Conservation (phyloP, 2,329 filamentous ascomycete genomes). For the Ceratocystis harringtonii region DNA sequence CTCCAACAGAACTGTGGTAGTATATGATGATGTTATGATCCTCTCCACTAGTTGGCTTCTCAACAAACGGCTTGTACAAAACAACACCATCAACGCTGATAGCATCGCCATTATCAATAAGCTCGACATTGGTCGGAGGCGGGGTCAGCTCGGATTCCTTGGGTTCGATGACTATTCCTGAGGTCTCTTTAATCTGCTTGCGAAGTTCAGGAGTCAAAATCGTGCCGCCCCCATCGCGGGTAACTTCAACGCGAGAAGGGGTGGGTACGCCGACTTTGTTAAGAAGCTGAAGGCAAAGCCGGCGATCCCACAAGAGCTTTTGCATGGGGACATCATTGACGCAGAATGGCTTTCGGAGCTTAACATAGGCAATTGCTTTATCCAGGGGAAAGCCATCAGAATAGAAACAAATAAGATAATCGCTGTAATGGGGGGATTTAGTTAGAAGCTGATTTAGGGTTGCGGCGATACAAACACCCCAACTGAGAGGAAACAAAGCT, state of each 20-base stretch:
- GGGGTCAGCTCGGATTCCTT: conserved; percentile 1
- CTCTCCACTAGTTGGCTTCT: conserved; percentile 95
- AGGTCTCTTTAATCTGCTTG: conserved; percentile 64
- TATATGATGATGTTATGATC: conserved; percentile 99
- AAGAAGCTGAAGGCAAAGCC: conserved; percentile 73
- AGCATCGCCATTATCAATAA: conserved; percentile 81
- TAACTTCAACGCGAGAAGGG: conserved; percentile 77
- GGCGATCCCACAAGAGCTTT: conserved; percentile 87
- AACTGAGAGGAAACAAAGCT: conserved; percentile 21
- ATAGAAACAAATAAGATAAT: conserved; percentile 96
- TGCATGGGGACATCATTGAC: conserved; percentile 98
- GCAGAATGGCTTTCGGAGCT: conserved; percentile 85
- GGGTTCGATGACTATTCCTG: conserved; percentile 54
- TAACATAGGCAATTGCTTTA: conserved; percentile 91
- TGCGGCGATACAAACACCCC: not conserved
- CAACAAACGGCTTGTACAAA: conserved; percentile 87
- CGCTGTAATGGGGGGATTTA: conserved; percentile 30
- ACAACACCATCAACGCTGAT: conserved; percentile 71
- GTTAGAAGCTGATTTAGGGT: not conserved
- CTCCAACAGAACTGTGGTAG: conserved; percentile 72
- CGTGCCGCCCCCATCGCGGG: conserved; percentile 74
- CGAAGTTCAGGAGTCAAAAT: conserved; percentile 66
- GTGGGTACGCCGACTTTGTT: conserved; percentile 84
- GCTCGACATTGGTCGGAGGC: conserved; percentile 60
- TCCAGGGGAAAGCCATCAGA: conserved; percentile 94